Percentiles rank a stretch among this genome's conserved stretches.
Conservation (phyloP, 257 asterid genomes). For the Echites panduratus region DNA sequence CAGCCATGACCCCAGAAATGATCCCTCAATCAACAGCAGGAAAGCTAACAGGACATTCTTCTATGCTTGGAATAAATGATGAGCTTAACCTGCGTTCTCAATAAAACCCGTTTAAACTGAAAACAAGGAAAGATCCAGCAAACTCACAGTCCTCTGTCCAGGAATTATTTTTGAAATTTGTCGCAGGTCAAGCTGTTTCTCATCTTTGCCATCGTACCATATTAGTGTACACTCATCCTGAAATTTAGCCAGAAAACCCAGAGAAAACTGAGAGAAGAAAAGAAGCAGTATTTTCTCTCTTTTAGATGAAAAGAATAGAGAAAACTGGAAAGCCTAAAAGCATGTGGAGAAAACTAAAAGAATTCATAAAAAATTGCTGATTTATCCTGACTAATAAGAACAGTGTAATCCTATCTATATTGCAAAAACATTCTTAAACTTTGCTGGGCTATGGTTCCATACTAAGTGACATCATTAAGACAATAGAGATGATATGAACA, state of each 20-base stretch:
- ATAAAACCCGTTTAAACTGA: neutral
- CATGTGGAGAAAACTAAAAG: neutral
- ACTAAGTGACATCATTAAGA: neutral
- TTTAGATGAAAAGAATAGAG: neutral
- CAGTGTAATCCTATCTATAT: neutral
- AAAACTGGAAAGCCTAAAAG: neutral
- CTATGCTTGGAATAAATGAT: neutral
- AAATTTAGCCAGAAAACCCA: constrained; percentile 20
- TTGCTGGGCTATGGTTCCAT: neutral
- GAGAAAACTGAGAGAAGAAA: constrained; percentile 8
- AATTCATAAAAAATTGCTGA: neutral
- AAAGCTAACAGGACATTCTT: neutral
- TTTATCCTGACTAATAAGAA: neutral
- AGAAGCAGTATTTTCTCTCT: neutral
- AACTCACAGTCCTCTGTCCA: constrained; percentile 95
- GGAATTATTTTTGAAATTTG: constrained; percentile 78
- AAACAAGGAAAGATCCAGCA: constrained; percentile 18
- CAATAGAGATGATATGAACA: neutral
- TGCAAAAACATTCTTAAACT: neutral
- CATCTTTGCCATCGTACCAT: constrained; percentile 88
- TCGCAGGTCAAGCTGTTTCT: constrained; percentile 67
- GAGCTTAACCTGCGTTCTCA: neutral
- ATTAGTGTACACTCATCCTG: constrained; percentile 86
- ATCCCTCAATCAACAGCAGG: neutral
- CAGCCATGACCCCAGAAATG: neutral